These are phyloP conservation scores for Noccaea caerulescens DNA, from an alignment of 345 rosid species.

Conservation along the genomic window DNA sequence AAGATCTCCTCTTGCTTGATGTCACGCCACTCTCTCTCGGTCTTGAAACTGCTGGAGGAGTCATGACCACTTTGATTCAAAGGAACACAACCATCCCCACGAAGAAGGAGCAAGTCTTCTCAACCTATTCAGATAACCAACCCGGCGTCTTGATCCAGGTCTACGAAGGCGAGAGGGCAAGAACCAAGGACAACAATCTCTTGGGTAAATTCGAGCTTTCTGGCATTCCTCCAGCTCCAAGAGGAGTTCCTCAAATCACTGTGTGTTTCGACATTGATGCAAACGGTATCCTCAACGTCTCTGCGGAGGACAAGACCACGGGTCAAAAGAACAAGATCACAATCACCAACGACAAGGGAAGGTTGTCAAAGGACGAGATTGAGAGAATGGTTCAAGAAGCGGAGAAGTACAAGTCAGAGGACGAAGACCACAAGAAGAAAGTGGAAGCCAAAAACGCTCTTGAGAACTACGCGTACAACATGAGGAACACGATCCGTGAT, in stretches of 20 bases:
- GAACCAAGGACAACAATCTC: slow-evolving; percentile 75
- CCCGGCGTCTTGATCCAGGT: slow-evolving; percentile 78
- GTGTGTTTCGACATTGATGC: slow-evolving; percentile 82
- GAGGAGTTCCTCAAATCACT: slow-evolving; percentile 79
- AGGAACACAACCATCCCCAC: slow-evolving; percentile 82
- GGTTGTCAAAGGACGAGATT: slow-evolving; percentile 73
- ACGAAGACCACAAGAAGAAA: slow-evolving; percentile 76
- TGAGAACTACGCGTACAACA: slow-evolving; percentile 69
- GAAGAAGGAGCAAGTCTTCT: slow-evolving; percentile 77
- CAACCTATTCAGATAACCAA: slow-evolving; percentile 74
- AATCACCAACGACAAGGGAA: slow-evolving; percentile 75
- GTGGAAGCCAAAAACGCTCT: slow-evolving; percentile 65
- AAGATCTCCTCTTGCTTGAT: slow-evolving; percentile 67
- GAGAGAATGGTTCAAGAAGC: slow-evolving; percentile 85
- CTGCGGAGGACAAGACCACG: slow-evolving; percentile 73
- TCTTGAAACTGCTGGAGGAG: slow-evolving; percentile 75
- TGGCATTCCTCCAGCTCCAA: slow-evolving; percentile 81
- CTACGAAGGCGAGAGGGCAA: slow-evolving; percentile 74
- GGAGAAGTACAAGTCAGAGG: slow-evolving; percentile 77
- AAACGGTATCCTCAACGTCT: slow-evolving; percentile 75
- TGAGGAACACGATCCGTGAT: slow-evolving; percentile 71
- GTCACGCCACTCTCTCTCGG: slow-evolving; percentile 73
- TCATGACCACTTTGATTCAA: slow-evolving; percentile 71
- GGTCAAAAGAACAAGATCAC: slow-evolving; percentile 84
- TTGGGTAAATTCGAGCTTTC: slow-evolving; percentile 77